Evolutionary conservation across 768 basidiomycete genomes (phyloP), one percentile per base, ranked within the genome.

Genomic region (Infundibulicybe gibba): DNA sequence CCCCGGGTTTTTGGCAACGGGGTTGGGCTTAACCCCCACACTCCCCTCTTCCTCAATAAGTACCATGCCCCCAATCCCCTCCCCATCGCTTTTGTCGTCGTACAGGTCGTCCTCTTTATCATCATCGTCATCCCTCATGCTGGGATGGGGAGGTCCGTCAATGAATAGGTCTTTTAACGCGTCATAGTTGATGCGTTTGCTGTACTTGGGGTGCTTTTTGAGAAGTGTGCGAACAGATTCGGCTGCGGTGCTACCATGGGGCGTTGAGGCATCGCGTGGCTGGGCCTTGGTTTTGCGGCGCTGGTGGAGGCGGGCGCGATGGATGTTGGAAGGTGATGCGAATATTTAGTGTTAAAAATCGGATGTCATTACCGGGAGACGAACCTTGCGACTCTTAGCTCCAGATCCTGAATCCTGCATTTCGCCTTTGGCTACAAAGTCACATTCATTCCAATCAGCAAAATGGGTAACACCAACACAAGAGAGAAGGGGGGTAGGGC

Each of bases 131-230:
- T 78, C 76, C 60, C 8, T 54, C 57, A 70, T 66, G 11, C 61
- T 65, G 21, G 65, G 56, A 32, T 56, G 47, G 8, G 63, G 61
- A 32, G 62, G 65, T 47, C 59, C 66, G 56, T 81, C 79, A 21
- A 77, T 69, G 61, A 94, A 90, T 10, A 95, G 75, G 47, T 81
- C 79, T 54, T 88, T 86, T 44, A 94, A 79, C 0, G 90, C 91
- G 54, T 90, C 87, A 61, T 95, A 97, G 62, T 97, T 97, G 67
- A 95, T 94, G 43, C 91, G 82, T 59, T 90, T 90, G 67, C 89
- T 92, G 66, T 94, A 93, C 59, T 83, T 87, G 17, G 83, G 77
- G 52, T 87, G 92, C 68, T 91, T 90, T 71, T 87, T 86, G 56
- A 93, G 72, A 32, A 94, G 74, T 49, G 82, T 83, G 32, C 77